A percentile compares a stretch with the other conserved stretches of the same genome.
Conservation (phyloP, 352 stramenopile genomes). For the Phytophthora meadii region DNA sequence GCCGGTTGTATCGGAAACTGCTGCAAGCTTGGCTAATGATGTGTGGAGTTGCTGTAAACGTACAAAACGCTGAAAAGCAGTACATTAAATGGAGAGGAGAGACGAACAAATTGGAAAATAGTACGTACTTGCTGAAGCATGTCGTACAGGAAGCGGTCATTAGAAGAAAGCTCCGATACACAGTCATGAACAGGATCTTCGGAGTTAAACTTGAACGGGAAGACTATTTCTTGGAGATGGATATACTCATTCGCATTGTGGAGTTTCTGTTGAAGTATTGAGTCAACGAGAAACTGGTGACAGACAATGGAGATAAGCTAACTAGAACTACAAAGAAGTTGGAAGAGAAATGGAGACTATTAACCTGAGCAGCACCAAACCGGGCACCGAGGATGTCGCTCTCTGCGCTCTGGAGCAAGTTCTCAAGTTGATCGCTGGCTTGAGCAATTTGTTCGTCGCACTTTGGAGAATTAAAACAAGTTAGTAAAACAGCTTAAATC, state of each 20-base stretch:
- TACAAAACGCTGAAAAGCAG: conserved; percentile 48
- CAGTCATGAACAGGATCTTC: conserved; percentile 1
- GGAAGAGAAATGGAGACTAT: not conserved
- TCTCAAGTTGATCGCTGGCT: conserved; percentile 51
- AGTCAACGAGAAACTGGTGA: conserved; percentile 57
- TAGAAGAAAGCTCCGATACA: conserved; percentile 29
- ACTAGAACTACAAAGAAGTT: not conserved
- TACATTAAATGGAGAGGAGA: not conserved
- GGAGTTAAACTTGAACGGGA: conserved; percentile 17
- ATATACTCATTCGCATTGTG: conserved; percentile 50
- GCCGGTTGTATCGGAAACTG: conserved; percentile 20
- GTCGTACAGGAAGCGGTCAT: conserved; percentile 52
- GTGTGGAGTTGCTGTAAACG: conserved; percentile 69
- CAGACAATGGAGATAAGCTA: not conserved
- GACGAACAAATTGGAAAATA: not conserved
- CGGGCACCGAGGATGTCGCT: conserved; percentile 46
- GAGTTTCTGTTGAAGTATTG: conserved; percentile 70
- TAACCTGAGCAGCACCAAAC: conserved; percentile 60
- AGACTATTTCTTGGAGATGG: conserved; percentile 38
- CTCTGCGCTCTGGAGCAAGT: conserved; percentile 53
- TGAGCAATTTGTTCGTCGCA: conserved; percentile 57
- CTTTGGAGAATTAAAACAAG: conserved; percentile 26
- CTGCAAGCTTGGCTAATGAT: conserved; percentile 65
- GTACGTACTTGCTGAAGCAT: conserved; percentile 68
- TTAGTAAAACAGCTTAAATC: not conserved